Conservation (phyloP, 441 rosid genomes). For the Adansonia gregorii region DNA sequence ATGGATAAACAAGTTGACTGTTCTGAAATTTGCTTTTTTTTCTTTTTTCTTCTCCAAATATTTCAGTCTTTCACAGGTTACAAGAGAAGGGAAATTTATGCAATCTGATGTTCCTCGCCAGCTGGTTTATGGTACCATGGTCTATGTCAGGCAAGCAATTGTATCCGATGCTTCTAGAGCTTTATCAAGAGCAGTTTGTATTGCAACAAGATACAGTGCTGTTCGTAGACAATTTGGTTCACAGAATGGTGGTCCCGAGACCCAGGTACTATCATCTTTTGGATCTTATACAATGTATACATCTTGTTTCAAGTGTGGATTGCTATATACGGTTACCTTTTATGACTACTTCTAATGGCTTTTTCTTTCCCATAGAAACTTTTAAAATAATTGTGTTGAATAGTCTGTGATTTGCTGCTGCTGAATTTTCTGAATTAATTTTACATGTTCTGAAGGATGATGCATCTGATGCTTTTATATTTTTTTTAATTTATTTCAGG, state of each 20-base stretch:
- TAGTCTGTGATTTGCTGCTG: background rate
- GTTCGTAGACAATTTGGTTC: slow-evolving; percentile 97
- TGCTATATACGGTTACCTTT: background rate
- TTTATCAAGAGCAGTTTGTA: slow-evolving; percentile 88
- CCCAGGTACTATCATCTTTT: slow-evolving; percentile 58
- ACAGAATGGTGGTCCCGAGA: slow-evolving; percentile 70
- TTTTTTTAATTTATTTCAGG: slow-evolving; percentile 47
- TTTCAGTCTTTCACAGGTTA: slow-evolving; percentile 81
- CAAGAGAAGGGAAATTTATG: slow-evolving; percentile 80
- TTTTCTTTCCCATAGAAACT: background rate
- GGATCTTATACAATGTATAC: background rate
- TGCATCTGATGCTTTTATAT: slow-evolving; percentile 26
- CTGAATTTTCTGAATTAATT: background rate
- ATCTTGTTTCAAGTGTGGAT: background rate
- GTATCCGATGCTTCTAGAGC: slow-evolving; percentile 89
- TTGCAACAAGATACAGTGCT: slow-evolving; percentile 93
- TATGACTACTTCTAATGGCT: background rate
- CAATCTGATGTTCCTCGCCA: slow-evolving; percentile 87
- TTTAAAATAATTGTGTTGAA: slow-evolving; percentile 11
- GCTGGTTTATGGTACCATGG: slow-evolving; percentile 94
- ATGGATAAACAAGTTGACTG: slow-evolving; percentile 4
- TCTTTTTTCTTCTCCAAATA: slow-evolving; percentile 28
- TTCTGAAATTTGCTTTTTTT: slow-evolving; percentile 33
- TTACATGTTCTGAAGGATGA: slow-evolving; percentile 6
- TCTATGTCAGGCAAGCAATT: slow-evolving; percentile 77